Conservation (phyloP, 257 asterid genomes). For the Penstemon newberryi region DNA sequence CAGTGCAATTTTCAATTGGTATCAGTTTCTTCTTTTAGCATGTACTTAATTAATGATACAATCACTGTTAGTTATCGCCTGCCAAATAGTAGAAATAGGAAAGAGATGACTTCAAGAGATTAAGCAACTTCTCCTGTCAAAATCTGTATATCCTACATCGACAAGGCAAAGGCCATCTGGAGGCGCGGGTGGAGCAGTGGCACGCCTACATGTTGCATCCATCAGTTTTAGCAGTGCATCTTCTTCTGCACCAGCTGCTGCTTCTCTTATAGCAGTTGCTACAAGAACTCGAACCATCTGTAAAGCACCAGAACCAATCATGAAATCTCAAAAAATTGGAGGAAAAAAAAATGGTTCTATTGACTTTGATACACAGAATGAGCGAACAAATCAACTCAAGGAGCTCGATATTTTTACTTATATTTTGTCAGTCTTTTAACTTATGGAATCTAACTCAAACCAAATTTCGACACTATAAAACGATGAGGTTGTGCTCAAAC, state of each 20-base stretch:
- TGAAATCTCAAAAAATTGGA: slow-evolving; percentile 3
- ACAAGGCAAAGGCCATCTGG: slow-evolving; percentile 95
- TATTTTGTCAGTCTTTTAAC: too few relatives aligned
- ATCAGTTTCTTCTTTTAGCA: neutral
- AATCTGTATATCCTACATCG: slow-evolving; percentile 79
- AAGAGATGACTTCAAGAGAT: slow-evolving; percentile 44
- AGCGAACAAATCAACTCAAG: too few relatives aligned
- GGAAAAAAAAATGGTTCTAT: neutral
- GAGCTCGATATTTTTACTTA: too few relatives aligned
- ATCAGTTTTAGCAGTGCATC: slow-evolving; percentile 76
- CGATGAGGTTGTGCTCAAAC: too few relatives aligned
- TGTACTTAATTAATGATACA: neutral
- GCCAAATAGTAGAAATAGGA: slow-evolving; percentile 5
- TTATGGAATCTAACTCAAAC: too few relatives aligned
- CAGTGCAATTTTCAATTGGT: neutral
- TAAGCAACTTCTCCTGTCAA: slow-evolving; percentile 53
- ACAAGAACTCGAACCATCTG: slow-evolving; percentile 99
- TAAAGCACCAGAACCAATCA: slow-evolving; percentile 18
- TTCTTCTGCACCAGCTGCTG: slow-evolving; percentile 91
- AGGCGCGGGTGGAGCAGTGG: slow-evolving; percentile 98
- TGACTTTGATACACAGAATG: too few relatives aligned
- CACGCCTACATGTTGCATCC: slow-evolving; percentile 94
- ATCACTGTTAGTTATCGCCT: neutral
- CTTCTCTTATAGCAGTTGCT: slow-evolving; percentile 89
- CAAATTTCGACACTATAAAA: too few relatives aligned